A percentile compares a stretch with the other conserved stretches of the same genome.
Evolutionary conservation across 257 asterid genomes (phyloP).

Genomic region (Solanum peruvianum): DNA sequence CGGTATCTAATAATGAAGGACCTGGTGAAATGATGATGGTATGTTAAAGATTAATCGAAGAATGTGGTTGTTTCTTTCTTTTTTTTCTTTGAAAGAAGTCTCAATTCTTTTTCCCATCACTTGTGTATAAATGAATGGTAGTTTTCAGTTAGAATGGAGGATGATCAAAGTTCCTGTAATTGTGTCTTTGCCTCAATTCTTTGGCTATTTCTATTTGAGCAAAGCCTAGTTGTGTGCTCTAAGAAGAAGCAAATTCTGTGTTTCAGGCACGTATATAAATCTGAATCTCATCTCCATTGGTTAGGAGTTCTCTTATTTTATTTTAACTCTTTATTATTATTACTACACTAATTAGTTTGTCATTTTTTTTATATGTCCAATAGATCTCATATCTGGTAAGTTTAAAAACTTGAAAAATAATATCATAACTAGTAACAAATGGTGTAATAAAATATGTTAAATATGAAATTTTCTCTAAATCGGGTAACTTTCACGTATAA

Average conservation of each 20-base stretch:
- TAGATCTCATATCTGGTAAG: too few relatives aligned
- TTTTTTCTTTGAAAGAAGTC: background rate
- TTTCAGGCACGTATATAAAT: constrained; percentile 9
- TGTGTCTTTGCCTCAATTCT: background rate
- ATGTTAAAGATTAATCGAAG: background rate
- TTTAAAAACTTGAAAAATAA: too few relatives aligned
- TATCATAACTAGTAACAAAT: too few relatives aligned
- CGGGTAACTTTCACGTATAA: too few relatives aligned
- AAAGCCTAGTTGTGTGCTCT: background rate
- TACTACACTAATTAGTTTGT: too few relatives aligned
- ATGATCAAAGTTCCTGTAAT: background rate
- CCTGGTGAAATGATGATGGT: constrained; percentile 37
- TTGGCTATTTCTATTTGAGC: background rate
- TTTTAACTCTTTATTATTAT: too few relatives aligned
- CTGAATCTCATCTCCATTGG: background rate
- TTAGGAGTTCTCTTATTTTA: too few relatives aligned
- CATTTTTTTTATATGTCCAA: too few relatives aligned
- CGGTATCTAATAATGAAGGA: constrained; percentile 82
- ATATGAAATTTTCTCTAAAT: too few relatives aligned
- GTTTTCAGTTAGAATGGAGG: constrained; percentile 9
- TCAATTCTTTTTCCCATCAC: background rate
- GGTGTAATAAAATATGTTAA: too few relatives aligned
- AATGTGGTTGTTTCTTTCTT: background rate
- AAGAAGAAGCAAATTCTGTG: background rate
- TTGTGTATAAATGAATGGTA: constrained; percentile 19